A percentile compares a stretch with the other conserved stretches of the same genome.
These are phyloP conservation scores for Boletus rubroflammeus DNA, from an alignment of 768 basidiomycete species.

Conservation along the genomic window DNA sequence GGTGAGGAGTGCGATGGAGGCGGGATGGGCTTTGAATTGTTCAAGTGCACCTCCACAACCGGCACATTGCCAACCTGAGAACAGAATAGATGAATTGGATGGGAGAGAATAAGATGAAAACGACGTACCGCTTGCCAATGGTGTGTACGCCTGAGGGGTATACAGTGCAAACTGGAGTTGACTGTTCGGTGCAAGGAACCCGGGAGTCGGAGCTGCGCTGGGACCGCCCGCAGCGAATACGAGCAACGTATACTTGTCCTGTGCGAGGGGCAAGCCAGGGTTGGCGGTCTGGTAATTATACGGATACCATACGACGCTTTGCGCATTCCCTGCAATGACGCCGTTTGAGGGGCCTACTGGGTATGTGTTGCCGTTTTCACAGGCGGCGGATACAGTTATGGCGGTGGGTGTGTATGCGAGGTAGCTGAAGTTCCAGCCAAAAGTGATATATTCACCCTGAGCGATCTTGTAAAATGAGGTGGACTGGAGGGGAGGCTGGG, in stretches of 20 bases:
- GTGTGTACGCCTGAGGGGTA: conserved; percentile 53
- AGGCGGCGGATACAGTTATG: conserved; percentile 62
- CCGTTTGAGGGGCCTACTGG: conserved; percentile 58
- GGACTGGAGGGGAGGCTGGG: conserved; percentile 54
- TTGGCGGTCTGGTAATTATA: conserved; percentile 50
- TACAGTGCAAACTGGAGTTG: conserved; percentile 61
- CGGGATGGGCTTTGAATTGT: conserved; percentile 31
- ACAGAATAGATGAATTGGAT: not conserved
- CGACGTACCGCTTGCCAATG: conserved; percentile 41
- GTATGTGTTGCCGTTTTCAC: conserved; percentile 67
- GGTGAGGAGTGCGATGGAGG: conserved; percentile 32
- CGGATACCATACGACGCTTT: conserved; percentile 56
- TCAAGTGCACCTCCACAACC: conserved; percentile 31
- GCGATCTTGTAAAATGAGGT: conserved; percentile 70
- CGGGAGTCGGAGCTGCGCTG: conserved; percentile 44
- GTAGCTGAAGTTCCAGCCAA: conserved; percentile 73
- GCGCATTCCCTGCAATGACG: conserved; percentile 48
- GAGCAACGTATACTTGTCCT: conserved; percentile 56
- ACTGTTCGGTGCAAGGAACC: conserved; percentile 51
- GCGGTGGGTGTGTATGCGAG: conserved; percentile 48
- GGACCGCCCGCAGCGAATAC: conserved; percentile 56
- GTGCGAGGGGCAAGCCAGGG: conserved; percentile 53
- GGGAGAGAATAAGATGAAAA: not conserved
- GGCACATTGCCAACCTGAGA: conserved; percentile 28
- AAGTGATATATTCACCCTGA: conserved; percentile 50